A percentile compares a stretch with the other conserved stretches of the same genome.
phyloP scores from a whole-genome alignment of 1,284 basidiomycete genomes.

The Microbotryomycetes sp. region DNA sequence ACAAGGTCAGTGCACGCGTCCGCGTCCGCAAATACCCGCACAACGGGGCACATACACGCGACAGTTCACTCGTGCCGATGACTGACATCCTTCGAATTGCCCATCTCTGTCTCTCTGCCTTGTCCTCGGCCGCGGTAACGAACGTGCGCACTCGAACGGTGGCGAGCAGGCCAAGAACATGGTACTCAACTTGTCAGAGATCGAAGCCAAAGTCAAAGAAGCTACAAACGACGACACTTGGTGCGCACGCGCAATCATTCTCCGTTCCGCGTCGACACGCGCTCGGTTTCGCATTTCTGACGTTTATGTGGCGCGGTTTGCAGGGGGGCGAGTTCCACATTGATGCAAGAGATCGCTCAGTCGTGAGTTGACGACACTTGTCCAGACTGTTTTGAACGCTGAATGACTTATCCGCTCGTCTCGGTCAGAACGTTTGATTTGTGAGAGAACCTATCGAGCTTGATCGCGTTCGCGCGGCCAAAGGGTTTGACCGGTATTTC shows the following conservation, averaged over 20 bases:
- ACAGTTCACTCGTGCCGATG: not conserved
- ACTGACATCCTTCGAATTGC: not conserved
- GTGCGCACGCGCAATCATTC: constrained; percentile 48
- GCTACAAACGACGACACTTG: constrained; percentile 98
- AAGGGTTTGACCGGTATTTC: not conserved
- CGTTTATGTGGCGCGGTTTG: too few relatives aligned
- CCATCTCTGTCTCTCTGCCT: not conserved
- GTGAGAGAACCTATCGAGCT: not conserved
- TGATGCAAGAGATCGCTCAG: constrained; percentile 98
- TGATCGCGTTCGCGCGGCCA: too few relatives aligned
- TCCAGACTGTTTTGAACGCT: not conserved
- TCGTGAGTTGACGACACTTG: constrained; percentile 54
- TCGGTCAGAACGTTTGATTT: constrained; percentile 47
- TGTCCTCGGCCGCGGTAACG: not conserved
- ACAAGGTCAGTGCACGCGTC: constrained; percentile 11
- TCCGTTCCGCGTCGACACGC: not conserved
- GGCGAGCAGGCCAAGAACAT: constrained; percentile 54
- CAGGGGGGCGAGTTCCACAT: constrained; percentile 94
- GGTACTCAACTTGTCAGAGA: constrained; percentile 91
- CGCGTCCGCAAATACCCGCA: not conserved
- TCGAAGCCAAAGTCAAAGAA: constrained; percentile 93
- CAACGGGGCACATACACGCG: too few relatives aligned
- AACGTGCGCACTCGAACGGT: not conserved
- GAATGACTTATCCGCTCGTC: not conserved
- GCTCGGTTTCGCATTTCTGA: not conserved